phyloP scores from a whole-genome alignment of 1,284 basidiomycete species.

The Sphaerobolus stellatus region DNA sequence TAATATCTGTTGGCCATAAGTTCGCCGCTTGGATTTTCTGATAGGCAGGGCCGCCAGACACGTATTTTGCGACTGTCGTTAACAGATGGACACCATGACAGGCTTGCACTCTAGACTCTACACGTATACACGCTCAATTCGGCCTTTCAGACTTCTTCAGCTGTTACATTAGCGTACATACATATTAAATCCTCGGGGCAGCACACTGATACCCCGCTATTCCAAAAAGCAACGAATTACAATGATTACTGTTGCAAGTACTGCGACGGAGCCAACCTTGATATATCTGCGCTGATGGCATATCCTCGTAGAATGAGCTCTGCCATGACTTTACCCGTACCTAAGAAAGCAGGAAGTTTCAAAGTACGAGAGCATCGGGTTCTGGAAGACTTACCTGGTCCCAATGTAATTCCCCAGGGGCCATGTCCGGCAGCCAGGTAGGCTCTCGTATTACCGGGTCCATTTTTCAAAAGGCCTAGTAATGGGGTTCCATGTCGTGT shows the following conservation, averaged over 20 bases:
- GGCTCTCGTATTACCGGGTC: conserved; percentile 25
- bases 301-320: conserved; percentile 6
- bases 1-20: too few species aligned
- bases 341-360: background rate
- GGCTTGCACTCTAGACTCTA: too few species aligned
- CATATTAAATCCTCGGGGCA: too few species aligned
- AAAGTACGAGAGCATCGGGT: background rate
- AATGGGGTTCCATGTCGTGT: conserved; percentile 31
- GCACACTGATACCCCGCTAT: too few species aligned
- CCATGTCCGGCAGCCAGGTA: conserved; percentile 38
- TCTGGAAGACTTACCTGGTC: conserved; percentile 23
- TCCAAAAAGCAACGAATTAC: too few species aligned
- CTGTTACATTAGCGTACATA: too few species aligned
- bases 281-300: conserved; percentile 6
- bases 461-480: conserved; percentile 28
- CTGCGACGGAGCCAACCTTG: conserved; percentile 1
- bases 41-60: too few species aligned
- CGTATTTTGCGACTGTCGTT: too few species aligned
- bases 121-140: too few species aligned
- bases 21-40: too few species aligned
- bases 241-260: background rate
- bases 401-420: conserved; percentile 38
- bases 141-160: too few species aligned
- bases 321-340: conserved; percentile 10
- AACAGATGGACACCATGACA: too few species aligned